Conservation (phyloP, 148 eudicot species). For the Bassia scoparia region DNA sequence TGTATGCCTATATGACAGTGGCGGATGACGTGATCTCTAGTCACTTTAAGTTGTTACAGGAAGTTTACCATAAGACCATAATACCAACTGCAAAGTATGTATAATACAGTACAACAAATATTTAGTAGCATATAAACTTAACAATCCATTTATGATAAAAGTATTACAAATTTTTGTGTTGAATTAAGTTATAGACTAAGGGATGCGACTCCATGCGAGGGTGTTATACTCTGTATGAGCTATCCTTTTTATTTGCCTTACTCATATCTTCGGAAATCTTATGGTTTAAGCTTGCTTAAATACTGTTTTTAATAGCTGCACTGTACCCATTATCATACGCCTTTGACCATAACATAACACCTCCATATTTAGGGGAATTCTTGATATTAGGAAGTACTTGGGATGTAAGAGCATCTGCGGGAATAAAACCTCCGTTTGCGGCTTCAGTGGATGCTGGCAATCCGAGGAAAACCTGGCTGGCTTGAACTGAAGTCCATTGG, state of each 20-base stretch:
- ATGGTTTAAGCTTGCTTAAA: not conserved
- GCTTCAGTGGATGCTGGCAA: constrained; percentile 35
- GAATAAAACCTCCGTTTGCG: constrained; percentile 33
- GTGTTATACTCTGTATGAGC: no score
- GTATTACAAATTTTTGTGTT: not conserved
- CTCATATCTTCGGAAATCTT: not conserved
- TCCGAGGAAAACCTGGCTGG: constrained; percentile 28
- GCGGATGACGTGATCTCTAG: not conserved
- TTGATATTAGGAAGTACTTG: constrained; percentile 30
- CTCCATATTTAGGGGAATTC: constrained; percentile 33
- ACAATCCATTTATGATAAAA: not conserved
- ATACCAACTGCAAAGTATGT: not conserved
- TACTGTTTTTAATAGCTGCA: constrained; percentile 8
- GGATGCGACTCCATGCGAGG: no score
- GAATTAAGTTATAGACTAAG: not conserved
- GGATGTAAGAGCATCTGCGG: constrained; percentile 23
- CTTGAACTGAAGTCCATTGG: constrained; percentile 25
- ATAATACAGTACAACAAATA: not conserved
- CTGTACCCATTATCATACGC: constrained; percentile 22
- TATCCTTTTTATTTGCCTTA: not conserved
- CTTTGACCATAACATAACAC: constrained; percentile 38
- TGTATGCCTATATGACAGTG: no score
- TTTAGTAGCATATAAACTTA: not conserved
- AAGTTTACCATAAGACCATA: not conserved
- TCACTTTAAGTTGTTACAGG: not conserved